Evolutionary conservation across 371 early-diverging fungal species (phyloP).

Genomic region (Rhizomucor miehei): DNA sequence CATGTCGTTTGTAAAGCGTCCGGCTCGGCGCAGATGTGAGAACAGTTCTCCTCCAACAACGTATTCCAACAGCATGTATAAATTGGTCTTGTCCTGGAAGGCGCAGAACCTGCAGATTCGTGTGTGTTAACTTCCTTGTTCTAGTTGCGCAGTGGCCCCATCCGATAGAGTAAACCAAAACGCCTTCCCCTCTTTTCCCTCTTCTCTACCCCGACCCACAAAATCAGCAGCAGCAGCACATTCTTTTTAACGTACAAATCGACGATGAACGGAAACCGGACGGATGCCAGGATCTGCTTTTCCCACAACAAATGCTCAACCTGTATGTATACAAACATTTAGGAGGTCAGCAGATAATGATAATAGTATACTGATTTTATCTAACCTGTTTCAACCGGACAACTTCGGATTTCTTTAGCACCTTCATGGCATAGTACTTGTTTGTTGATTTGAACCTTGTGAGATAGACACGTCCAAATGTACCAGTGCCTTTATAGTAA

Average conservation of each 20-base stretch:
- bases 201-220: background rate
- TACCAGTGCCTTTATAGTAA: constrained; percentile 89
- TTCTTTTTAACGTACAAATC: constrained; percentile 53
- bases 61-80: constrained; percentile 97
- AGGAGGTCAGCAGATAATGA: background rate
- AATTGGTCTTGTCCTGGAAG: constrained; percentile 86
- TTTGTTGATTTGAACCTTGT: constrained; percentile 61
- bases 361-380: background rate
- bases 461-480: constrained; percentile 92
- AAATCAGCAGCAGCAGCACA: background rate
- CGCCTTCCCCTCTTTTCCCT: too few species aligned
- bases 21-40: constrained; percentile 87
- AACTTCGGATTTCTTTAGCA: constrained; percentile 88
- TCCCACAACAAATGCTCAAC: constrained; percentile 96
- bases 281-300: constrained; percentile 79
- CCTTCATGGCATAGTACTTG: constrained; percentile 93
- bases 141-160: too few species aligned
- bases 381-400: constrained; percentile 82
- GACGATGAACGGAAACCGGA: constrained; percentile 90
- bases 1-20: constrained; percentile 87
- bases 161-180: too few species aligned
- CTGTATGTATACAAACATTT: background rate
- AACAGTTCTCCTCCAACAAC: constrained; percentile 97
- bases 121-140: too few species aligned
- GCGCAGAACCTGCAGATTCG: constrained; percentile 67